A percentile compares a stretch with the other conserved stretches of the same genome.
Conservation (phyloP, 805 yeast species). For the Candida michaelii region DNA sequence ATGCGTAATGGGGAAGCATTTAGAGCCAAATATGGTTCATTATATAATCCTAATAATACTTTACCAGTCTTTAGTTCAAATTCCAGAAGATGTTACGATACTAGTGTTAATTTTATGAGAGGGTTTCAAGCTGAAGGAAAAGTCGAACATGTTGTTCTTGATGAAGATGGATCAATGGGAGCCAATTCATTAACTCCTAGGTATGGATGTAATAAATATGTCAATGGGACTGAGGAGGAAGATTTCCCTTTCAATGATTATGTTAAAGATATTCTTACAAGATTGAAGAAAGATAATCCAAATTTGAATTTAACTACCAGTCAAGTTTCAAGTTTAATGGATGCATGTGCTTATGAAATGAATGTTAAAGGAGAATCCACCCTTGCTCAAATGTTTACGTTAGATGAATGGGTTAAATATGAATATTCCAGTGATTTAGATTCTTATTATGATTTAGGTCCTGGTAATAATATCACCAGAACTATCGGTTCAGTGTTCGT, state of each 20-base stretch:
- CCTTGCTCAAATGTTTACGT: conserved; percentile 66
- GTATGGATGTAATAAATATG: conserved; percentile 35
- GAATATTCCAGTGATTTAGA: conserved; percentile 62
- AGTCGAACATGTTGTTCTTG: conserved; percentile 37
- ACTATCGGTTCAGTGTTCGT: conserved; percentile 59
- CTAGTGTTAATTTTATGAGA: conserved; percentile 54
- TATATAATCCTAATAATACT: conserved; percentile 31
- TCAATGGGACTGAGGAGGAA: neutral
- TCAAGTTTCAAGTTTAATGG: conserved; percentile 55
- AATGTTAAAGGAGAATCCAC: conserved; percentile 66
- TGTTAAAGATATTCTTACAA: conserved; percentile 50
- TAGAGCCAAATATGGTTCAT: conserved; percentile 48
- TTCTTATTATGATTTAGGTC: conserved; percentile 61
- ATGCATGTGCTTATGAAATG: conserved; percentile 72
- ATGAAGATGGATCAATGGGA: conserved; percentile 50
- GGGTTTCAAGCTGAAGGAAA: conserved; percentile 45
- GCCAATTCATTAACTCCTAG: conserved; percentile 61
- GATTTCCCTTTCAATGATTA: conserved; percentile 16
- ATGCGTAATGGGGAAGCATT: conserved; percentile 49
- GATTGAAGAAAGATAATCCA: conserved; percentile 31
- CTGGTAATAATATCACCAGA: conserved; percentile 57
- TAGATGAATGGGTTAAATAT: conserved; percentile 63
- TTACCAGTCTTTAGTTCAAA: conserved; percentile 57
- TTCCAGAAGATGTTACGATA: conserved; percentile 53
- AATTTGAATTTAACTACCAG: conserved; percentile 48